These are phyloP conservation scores for Zizania latifolia DNA, from an alignment of 176 grass and related monocot species.

Conservation along the genomic window DNA sequence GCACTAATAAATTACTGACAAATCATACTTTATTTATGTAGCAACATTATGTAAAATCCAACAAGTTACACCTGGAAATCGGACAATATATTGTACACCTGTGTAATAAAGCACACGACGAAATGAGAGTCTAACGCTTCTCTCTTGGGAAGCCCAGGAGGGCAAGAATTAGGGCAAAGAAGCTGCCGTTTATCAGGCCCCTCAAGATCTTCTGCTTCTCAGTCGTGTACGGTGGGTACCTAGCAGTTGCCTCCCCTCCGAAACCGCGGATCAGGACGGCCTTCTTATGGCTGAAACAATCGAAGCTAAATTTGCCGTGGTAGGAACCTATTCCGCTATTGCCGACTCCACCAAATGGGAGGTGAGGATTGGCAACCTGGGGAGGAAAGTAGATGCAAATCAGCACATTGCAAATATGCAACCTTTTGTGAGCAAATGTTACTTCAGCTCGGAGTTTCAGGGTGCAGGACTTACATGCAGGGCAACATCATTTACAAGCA, in stretches of 20 bases:
- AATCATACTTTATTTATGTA: background rate
- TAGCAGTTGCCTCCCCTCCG: conserved; percentile 32
- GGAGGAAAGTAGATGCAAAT: background rate
- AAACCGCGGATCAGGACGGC: conserved; percentile 56
- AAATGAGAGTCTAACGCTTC: conserved; percentile 10
- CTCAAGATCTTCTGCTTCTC: conserved; percentile 69
- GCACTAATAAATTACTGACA: background rate
- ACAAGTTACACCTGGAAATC: background rate
- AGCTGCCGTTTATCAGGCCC: conserved; percentile 61
- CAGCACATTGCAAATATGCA: background rate
- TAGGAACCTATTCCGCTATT: conserved; percentile 79
- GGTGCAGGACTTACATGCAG: conserved; percentile 61
- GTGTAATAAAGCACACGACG: background rate
- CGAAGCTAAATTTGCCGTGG: conserved; percentile 90
- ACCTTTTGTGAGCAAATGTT: background rate
- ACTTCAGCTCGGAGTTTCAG: background rate
- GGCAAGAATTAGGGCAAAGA: conserved; percentile 59
- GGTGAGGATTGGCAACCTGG: conserved; percentile 55
- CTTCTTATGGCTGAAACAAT: conserved; percentile 83
- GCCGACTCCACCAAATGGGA: conserved; percentile 85
- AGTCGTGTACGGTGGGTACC: conserved; percentile 75
- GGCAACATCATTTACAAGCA: conserved; percentile 63
- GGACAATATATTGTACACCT: background rate
- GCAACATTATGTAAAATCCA: background rate
- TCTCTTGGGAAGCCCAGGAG: conserved; percentile 53